Evolutionary conservation across 1,284 basidiomycete genomes (phyloP), one percentile per base, ranked within the genome.

Genomic region (Heterobasidion irregulare): DNA sequence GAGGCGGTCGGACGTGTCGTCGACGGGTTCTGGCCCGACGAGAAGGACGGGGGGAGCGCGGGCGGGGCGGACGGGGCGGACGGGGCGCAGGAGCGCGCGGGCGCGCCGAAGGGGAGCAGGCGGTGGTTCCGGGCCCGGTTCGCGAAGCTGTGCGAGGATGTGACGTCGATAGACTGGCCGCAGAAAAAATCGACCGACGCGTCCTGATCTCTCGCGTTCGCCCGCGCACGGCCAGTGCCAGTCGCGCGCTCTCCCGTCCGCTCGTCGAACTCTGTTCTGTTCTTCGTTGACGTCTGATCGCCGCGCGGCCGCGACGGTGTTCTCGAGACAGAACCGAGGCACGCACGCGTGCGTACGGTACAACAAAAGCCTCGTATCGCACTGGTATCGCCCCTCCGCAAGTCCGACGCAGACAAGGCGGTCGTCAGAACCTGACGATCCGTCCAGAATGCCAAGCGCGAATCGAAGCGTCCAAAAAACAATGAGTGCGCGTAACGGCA

Each of bases 101-200:
- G 8, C 15, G 5, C 15, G 16, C n/a, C 36, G 44, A 54, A 19
- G 54, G 58, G 58, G 35, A 57, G 54, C 36, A 50, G 48, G 19
- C 26, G 46, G 7, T 60, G 59, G 54, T 60, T 60, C 19, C 19
- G 34, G 32, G 45, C 50, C 13, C 53, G 49, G 41, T 60, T 60
- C n/a, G 43, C 51, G 45, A 41, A 47, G 43, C 54, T 59, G 19
- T 52, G 52, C 32, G 53, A 36, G 34, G 19, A 47, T 16, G 26
- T 44, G n/a, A 52, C 8, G 36, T 16, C 16, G 32, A 12, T 52
- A 26, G 19, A 18, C 26, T 52, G 51, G 43, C 36, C 36, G 19
- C 10, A 12, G 46, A 47, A 12, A 16, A 6, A 19, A 10, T 3
- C 10, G 46, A 18, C 26, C 10, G 12, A 47, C n/a, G 38, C 12